Conservation (phyloP, 2,329 filamentous ascomycete genomes). For the Phyllosticta citrichinensis region DNA sequence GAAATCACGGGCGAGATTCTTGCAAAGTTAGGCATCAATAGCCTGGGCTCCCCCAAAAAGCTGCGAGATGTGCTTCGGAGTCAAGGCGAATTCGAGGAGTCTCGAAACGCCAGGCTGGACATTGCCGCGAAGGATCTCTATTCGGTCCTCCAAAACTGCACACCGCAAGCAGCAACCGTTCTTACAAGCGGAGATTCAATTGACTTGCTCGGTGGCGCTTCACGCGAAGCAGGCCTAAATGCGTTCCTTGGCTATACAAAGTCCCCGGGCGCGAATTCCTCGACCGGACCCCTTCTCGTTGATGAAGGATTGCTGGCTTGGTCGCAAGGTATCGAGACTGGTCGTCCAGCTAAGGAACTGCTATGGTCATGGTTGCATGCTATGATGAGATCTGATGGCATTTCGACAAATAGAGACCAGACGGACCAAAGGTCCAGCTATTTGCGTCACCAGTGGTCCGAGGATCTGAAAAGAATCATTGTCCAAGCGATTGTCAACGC, state of each 20-base stretch:
- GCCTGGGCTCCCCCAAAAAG: slow-evolving; percentile 32
- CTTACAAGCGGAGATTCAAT: slow-evolving; percentile 40
- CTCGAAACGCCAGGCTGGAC: background rate
- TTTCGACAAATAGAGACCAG: slow-evolving; percentile 12
- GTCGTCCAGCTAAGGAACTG: slow-evolving; percentile 35
- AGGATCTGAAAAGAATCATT: slow-evolving; percentile 44
- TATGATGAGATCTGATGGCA: slow-evolving; percentile 36
- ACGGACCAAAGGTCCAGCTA: slow-evolving; percentile 37
- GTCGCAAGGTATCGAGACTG: background rate
- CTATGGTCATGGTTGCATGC: slow-evolving; percentile 44
- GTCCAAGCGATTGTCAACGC: slow-evolving; percentile 43
- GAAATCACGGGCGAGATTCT: slow-evolving; percentile 44
- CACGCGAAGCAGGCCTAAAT: slow-evolving; percentile 41
- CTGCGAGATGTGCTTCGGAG: slow-evolving; percentile 22
- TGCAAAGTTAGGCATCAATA: slow-evolving; percentile 40
- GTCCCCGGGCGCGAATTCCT: slow-evolving; percentile 31
- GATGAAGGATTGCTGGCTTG: slow-evolving; percentile 30
- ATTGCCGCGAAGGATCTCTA: slow-evolving; percentile 35
- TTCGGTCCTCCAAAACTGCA: slow-evolving; percentile 24
- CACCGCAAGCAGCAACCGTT: slow-evolving; percentile 35
- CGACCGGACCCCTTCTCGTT: slow-evolving; percentile 29
- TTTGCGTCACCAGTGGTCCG: slow-evolving; percentile 43
- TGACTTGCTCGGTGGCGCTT: slow-evolving; percentile 37
- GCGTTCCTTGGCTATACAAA: slow-evolving; percentile 49
- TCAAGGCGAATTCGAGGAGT: slow-evolving; percentile 7